Conservation (phyloP, 2,329 filamentous ascomycete species). For the Fusarium setosum region DNA sequence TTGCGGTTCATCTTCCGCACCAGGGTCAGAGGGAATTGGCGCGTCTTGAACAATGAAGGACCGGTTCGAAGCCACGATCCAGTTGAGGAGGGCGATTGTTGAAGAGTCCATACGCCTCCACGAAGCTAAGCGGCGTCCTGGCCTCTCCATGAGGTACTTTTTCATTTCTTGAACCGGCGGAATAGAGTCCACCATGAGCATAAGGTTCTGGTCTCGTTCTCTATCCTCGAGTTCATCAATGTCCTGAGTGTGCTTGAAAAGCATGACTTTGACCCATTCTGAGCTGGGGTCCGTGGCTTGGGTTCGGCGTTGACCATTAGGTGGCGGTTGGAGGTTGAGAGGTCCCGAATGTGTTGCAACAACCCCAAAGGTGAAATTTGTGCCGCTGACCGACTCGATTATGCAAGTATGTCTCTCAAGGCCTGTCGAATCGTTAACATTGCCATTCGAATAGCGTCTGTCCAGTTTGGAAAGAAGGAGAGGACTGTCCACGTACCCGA, state of each 20-base stretch:
- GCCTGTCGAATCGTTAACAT: conserved; percentile 19
- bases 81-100: conserved; percentile 77
- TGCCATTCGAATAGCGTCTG: background rate
- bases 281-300: conserved; percentile 7
- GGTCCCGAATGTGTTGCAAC: conserved; percentile 8
- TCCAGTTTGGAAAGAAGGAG: background rate
- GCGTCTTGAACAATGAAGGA: conserved; percentile 87
- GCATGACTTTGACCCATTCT: conserved; percentile 26
- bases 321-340: background rate
- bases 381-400: conserved; percentile 13
- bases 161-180: conserved; percentile 71
- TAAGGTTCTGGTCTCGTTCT: conserved; percentile 43
- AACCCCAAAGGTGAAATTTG: conserved; percentile 25
- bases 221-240: conserved; percentile 30
- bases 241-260: conserved; percentile 41
- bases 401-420: conserved; percentile 33
- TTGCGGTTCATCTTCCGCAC: background rate
- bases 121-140: conserved; percentile 54
- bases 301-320: background rate
- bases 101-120: conserved; percentile 71
- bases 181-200: conserved; percentile 65
- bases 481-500: conserved; percentile 15
- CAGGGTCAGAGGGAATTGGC: conserved; percentile 35
- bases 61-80: conserved; percentile 91
- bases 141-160: conserved; percentile 55